Percentiles rank a stretch among this genome's conserved stretches.
Conservation (phyloP, 169 alveolate species). For the Neospora caninum region DNA sequence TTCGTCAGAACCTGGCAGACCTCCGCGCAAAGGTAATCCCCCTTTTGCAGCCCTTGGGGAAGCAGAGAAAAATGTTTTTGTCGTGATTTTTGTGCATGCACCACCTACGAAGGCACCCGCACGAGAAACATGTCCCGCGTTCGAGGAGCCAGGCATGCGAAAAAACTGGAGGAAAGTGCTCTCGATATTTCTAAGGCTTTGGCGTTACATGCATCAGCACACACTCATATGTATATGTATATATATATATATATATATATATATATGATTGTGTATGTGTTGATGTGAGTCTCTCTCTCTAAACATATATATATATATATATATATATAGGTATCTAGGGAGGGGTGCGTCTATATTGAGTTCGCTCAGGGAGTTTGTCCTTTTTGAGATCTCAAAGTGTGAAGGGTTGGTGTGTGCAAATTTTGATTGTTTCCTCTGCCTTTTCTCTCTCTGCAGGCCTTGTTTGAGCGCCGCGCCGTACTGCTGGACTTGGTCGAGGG, state of each 20-base stretch:
- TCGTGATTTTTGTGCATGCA: no score
- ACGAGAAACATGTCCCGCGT: no score
- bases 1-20: constrained; percentile 21
- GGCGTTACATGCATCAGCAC: no score
- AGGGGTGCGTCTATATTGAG: background rate
- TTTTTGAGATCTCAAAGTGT: no score
- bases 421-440: background rate
- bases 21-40: constrained; percentile 38
- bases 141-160: no score
- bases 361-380: no score
- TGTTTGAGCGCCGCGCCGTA: constrained; percentile 21
- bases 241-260: background rate
- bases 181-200: no score
- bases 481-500: constrained; percentile 29
- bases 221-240: background rate
- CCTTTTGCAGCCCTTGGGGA: background rate
- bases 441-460: background rate
- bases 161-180: no score
- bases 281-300: background rate
- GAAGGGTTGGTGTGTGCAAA: no score
- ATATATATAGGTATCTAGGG: no score
- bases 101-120: no score
- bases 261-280: background rate
- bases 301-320: background rate
- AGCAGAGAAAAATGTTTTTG: no score